Evolutionary conservation across 805 yeast genomes (phyloP).

Genomic region (Yamadazyma insecticola): DNA sequence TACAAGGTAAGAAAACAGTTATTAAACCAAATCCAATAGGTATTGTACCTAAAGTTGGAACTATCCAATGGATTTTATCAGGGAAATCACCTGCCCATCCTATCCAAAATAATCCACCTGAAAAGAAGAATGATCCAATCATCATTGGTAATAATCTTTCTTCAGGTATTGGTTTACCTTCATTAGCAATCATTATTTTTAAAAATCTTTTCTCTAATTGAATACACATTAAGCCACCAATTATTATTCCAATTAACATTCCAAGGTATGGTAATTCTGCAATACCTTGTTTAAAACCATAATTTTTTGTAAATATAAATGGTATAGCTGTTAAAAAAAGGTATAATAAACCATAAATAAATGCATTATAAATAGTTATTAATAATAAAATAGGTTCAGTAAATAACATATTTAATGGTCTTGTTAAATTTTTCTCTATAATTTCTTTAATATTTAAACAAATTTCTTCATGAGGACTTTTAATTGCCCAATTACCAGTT

Average conservation of each 20-base stretch:
- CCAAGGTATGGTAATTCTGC: conserved; percentile 76
- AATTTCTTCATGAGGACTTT: conserved; percentile 30
- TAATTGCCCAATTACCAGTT: conserved; percentile 33
- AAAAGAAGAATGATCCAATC: conserved; percentile 62
- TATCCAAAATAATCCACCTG: conserved; percentile 78
- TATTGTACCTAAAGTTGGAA: conserved; percentile 42
- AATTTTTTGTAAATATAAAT: conserved; percentile 46
- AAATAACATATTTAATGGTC: conserved; percentile 33
- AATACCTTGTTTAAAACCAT: conserved; percentile 54
- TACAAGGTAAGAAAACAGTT: conserved; percentile 51
- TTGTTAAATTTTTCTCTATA: conserved; percentile 22
- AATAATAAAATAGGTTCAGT: conserved; percentile 38
- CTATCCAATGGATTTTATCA: conserved; percentile 67
- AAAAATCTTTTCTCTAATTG: conserved; percentile 51
- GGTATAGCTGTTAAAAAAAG: conserved; percentile 39
- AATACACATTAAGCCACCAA: conserved; percentile 52
- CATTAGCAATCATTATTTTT: conserved; percentile 42
- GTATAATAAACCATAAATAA: conserved; percentile 43
- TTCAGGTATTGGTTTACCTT: conserved; percentile 64
- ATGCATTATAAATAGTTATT: conserved; percentile 40
- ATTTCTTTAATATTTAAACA: conserved; percentile 22
- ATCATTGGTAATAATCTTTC: conserved; percentile 75
- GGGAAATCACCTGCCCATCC: conserved; percentile 82
- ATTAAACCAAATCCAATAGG: conserved; percentile 42
- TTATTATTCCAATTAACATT: conserved; percentile 59